A percentile compares a stretch with the other conserved stretches of the same genome.
These are phyloP conservation scores for Letharia lupina DNA, from an alignment of 495 filamentous ascomycete species.

Conservation along the genomic window DNA sequence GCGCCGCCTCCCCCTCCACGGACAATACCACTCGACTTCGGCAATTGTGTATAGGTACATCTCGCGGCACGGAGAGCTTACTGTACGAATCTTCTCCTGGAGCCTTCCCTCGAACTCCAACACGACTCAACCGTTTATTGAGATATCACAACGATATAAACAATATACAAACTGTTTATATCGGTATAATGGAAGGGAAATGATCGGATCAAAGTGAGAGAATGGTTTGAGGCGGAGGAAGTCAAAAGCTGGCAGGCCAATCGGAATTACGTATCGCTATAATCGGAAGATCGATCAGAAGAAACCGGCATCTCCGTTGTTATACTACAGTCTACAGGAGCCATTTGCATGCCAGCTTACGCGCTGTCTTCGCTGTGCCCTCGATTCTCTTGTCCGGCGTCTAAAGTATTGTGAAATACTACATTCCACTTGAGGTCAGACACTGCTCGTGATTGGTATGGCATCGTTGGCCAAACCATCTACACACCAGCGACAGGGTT, in stretches of 20 bases:
- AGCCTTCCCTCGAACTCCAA: background rate
- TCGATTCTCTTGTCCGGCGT: background rate
- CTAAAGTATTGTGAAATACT: conserved; percentile 1
- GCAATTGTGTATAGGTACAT: background rate
- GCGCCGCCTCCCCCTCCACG: conserved; percentile 11
- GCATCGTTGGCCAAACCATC: conserved; percentile 25
- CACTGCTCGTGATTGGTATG: conserved; percentile 13
- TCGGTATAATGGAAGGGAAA: background rate
- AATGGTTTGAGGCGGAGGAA: conserved; percentile 7
- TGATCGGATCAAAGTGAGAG: conserved; percentile 6
- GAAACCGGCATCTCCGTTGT: background rate
- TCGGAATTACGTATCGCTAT: background rate
- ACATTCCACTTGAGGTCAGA: background rate
- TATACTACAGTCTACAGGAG: background rate
- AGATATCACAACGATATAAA: background rate
- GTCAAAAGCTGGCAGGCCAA: conserved; percentile 1
- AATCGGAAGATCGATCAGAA: background rate
- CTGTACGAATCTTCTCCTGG: conserved; percentile 6
- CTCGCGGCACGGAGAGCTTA: conserved; percentile 14
- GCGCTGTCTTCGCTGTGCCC: conserved; percentile 4
- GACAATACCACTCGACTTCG: conserved; percentile 1
- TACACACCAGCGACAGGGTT: conserved; percentile 20
- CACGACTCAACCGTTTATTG: background rate
- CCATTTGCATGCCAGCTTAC: conserved; percentile 10
- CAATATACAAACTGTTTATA: background rate